A percentile compares a stretch with the other conserved stretches of the same genome.
phyloP scores from a whole-genome alignment of 2,329 filamentous ascomycete genomes.

The Fusarium clavum region DNA sequence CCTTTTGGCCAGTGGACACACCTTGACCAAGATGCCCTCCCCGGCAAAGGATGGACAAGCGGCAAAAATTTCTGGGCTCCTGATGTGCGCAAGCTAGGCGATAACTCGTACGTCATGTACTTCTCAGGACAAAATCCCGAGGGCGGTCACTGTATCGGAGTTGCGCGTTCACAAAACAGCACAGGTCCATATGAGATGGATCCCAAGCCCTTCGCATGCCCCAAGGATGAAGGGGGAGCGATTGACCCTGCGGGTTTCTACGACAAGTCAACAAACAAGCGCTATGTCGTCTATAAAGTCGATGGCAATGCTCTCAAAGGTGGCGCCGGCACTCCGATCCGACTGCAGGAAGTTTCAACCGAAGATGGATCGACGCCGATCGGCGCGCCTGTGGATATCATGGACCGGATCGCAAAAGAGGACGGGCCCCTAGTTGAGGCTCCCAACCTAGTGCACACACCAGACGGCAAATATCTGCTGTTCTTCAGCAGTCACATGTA shows the following conservation, averaged over 20 bases:
- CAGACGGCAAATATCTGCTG: conserved; percentile 65
- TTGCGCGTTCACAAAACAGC: conserved; percentile 60
- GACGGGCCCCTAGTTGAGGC: conserved; percentile 72
- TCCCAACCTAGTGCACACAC: conserved; percentile 62
- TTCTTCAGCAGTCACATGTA: conserved; percentile 73
- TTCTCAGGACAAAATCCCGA: conserved; percentile 63
- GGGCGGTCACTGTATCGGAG: conserved; percentile 68
- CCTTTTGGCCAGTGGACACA: conserved; percentile 61
- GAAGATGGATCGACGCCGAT: conserved; percentile 64
- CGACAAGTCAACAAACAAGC: conserved; percentile 62
- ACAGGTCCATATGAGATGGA: conserved; percentile 65
- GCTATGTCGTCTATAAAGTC: conserved; percentile 74
- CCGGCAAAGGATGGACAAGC: conserved; percentile 65
- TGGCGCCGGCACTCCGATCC: conserved; percentile 64
- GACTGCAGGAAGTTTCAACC: conserved; percentile 63
- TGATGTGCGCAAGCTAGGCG: conserved; percentile 63
- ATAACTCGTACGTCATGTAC: conserved; percentile 70
- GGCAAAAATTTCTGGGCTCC: conserved; percentile 70
- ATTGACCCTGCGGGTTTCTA: conserved; percentile 72
- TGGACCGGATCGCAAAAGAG: conserved; percentile 54
- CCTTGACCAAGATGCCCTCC: conserved; percentile 66
- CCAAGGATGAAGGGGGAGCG: conserved; percentile 64
- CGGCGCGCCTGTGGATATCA: conserved; percentile 61
- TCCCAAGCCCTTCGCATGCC: conserved; percentile 63
- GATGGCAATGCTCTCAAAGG: conserved; percentile 68